Evolutionary conservation across 805 yeast genomes (phyloP).

Genomic region (Yarrowia alimentaria): DNA sequence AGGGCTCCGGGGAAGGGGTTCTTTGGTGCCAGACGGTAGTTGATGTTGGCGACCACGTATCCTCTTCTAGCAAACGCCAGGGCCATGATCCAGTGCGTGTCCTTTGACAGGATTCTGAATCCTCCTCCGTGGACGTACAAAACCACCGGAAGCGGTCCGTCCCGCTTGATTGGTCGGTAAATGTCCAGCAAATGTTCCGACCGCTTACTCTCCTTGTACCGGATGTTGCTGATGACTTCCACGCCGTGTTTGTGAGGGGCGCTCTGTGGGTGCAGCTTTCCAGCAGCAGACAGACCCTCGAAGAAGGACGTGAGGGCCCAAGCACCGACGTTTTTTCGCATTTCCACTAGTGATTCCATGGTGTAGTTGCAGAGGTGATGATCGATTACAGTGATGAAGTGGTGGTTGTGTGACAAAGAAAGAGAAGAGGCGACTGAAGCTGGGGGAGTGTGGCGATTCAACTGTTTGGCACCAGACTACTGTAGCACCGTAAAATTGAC

Average conservation of each 20-base stretch:
- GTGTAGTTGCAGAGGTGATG: background rate
- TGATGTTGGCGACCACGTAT: slow-evolving; percentile 20
- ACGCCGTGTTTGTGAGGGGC: slow-evolving; percentile 18
- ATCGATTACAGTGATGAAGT: too few species aligned
- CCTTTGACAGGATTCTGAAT: slow-evolving; percentile 12
- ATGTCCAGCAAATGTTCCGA: slow-evolving; percentile 7
- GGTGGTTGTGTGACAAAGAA: too few species aligned
- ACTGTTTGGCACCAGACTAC: too few species aligned
- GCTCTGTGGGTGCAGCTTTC: slow-evolving; percentile 13
- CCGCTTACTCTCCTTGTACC: background rate
- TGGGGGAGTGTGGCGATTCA: too few species aligned
- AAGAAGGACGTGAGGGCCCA: slow-evolving; percentile 11
- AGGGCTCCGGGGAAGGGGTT: slow-evolving; percentile 8
- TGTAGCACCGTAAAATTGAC: too few species aligned
- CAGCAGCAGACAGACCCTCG: slow-evolving; percentile 14
- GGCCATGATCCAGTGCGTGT: slow-evolving; percentile 17
- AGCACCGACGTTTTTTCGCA: slow-evolving; percentile 1
- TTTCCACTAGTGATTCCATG: background rate
- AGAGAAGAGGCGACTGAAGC: too few species aligned
- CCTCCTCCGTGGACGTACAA: slow-evolving; percentile 16
- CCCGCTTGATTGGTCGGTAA: slow-evolving; percentile 13
- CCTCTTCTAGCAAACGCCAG: slow-evolving; percentile 15
- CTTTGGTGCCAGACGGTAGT: slow-evolving; percentile 8
- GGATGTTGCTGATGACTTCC: background rate
- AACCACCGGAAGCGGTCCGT: slow-evolving; percentile 15